Evolutionary conservation across 805 yeast species (phyloP).

Genomic region (Wickerhamomyces kurtzmanii): DNA sequence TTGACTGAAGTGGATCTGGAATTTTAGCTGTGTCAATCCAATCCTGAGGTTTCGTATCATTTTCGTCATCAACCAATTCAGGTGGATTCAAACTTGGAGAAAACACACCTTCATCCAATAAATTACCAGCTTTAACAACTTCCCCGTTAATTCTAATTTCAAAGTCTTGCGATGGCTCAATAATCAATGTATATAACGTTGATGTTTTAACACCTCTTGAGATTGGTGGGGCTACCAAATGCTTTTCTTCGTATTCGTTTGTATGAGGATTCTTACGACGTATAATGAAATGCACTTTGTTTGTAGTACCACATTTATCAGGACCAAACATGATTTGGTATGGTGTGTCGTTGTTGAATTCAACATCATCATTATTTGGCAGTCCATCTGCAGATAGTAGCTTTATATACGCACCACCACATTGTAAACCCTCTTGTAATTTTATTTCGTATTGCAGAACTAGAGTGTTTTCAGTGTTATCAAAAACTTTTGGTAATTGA

Average conservation of each 20-base stretch:
- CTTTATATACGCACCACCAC: slow-evolving; percentile 90
- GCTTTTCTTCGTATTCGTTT: slow-evolving; percentile 59
- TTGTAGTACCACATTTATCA: slow-evolving; percentile 75
- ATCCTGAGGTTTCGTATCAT: slow-evolving; percentile 59
- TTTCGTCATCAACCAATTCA: slow-evolving; percentile 43
- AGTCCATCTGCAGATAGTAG: slow-evolving; percentile 39
- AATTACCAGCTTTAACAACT: slow-evolving; percentile 57
- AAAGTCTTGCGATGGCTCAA: slow-evolving; percentile 54
- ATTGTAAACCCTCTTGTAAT: slow-evolving; percentile 63
- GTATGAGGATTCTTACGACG: slow-evolving; percentile 45
- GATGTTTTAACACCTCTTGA: slow-evolving; percentile 44
- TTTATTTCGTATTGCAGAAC: slow-evolving; percentile 89
- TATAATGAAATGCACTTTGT: slow-evolving; percentile 72
- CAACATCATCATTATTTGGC: slow-evolving; percentile 23
- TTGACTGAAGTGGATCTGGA: slow-evolving; percentile 54
- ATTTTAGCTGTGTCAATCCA: slow-evolving; percentile 72
- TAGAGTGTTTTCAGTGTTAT: slow-evolving; percentile 52
- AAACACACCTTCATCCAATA: slow-evolving; percentile 46
- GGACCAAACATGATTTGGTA: slow-evolving; percentile 93
- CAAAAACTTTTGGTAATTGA: slow-evolving; percentile 44
- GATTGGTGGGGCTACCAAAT: slow-evolving; percentile 51
- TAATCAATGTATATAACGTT: slow-evolving; percentile 67
- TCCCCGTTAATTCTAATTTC: slow-evolving; percentile 82
- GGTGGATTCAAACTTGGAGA: slow-evolving; percentile 64
- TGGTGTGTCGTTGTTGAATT: slow-evolving; percentile 57